Evolutionary conservation across 164 flowering plant genomes (phyloP).

Genomic region (Piper longum): DNA sequence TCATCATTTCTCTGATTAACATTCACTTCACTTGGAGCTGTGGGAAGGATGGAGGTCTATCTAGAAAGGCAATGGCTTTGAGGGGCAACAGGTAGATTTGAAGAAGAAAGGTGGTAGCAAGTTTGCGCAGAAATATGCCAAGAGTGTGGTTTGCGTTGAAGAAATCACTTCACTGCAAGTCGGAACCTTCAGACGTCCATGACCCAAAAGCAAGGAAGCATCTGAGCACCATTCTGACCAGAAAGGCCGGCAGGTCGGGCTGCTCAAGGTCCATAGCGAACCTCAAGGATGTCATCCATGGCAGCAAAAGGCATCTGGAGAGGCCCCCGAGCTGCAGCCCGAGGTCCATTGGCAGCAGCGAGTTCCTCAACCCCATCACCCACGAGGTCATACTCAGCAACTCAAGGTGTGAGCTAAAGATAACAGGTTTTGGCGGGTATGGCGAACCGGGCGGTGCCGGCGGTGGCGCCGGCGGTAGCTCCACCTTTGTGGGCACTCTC

Average conservation of each 20-base stretch:
- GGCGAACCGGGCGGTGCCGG: constrained; percentile 20
- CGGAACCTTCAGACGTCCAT: constrained; percentile 74
- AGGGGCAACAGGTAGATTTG: background rate
- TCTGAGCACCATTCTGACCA: constrained; percentile 51
- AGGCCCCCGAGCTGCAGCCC: constrained; percentile 89
- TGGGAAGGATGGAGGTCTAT: too few relatives aligned
- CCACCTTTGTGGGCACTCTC: constrained; percentile 65
- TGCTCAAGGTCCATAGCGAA: constrained; percentile 95
- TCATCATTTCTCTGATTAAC: too few relatives aligned
- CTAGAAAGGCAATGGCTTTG: too few relatives aligned
- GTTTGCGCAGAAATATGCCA: constrained; percentile 32
- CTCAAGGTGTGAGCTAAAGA: constrained; percentile 85
- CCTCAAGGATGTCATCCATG: constrained; percentile 85
- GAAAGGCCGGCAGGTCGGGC: constrained; percentile 62
- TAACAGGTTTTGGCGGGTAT: constrained; percentile 43
- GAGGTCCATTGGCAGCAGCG: constrained; percentile 92
- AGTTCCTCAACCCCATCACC: constrained; percentile 78
- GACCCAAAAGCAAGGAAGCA: constrained; percentile 61
- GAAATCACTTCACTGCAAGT: constrained; percentile 73
- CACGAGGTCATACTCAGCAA: constrained; percentile 86
- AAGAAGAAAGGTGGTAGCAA: background rate
- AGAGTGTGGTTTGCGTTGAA: constrained; percentile 86
- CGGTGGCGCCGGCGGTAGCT: constrained; percentile 8
- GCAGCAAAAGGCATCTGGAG: constrained; percentile 67
- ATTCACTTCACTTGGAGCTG: too few relatives aligned